Evolutionary conservation across 306 rosid species (phyloP).

Genomic region (Castanospermum australe): DNA sequence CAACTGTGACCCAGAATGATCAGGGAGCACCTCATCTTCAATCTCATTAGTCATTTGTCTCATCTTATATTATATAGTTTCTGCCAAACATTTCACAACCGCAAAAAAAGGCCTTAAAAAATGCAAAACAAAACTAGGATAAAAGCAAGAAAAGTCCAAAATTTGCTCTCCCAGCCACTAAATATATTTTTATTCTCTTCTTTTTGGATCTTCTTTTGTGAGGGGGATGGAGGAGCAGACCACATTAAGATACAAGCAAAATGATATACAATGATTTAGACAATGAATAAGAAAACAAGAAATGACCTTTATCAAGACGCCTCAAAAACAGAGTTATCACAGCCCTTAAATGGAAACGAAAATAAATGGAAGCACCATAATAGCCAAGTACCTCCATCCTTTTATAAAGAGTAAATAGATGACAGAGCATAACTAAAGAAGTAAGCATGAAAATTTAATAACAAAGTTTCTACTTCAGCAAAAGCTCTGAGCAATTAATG

Average conservation of each 20-base stretch:
- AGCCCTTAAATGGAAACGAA: background rate
- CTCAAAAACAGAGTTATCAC: background rate
- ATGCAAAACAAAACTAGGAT: background rate
- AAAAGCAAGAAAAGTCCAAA: slow-evolving; percentile 23
- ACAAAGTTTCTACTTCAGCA: slow-evolving; percentile 24
- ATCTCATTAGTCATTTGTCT: slow-evolving; percentile 47
- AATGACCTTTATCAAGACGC: background rate
- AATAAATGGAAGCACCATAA: slow-evolving; percentile 8
- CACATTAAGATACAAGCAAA: slow-evolving; percentile 10
- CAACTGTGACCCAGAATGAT: slow-evolving; percentile 45
- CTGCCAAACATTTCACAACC: slow-evolving; percentile 42
- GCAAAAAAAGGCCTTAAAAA: background rate
- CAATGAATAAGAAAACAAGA: background rate
- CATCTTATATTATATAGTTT: slow-evolving; percentile 49
- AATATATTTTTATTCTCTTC: slow-evolving; percentile 11
- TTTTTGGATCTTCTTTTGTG: background rate
- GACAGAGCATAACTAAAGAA: background rate
- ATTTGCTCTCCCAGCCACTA: background rate
- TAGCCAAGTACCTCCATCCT: slow-evolving; percentile 19
- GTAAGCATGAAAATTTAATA: background rate
- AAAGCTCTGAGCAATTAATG: slow-evolving; percentile 31
- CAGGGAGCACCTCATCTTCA: slow-evolving; percentile 56
- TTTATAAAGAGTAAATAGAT: background rate
- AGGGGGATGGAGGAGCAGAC: background rate
- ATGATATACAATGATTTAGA: slow-evolving; percentile 10